Evolutionary conservation across 1,139 yeast species (phyloP).

Genomic region (Geotrichum histeridarum): DNA sequence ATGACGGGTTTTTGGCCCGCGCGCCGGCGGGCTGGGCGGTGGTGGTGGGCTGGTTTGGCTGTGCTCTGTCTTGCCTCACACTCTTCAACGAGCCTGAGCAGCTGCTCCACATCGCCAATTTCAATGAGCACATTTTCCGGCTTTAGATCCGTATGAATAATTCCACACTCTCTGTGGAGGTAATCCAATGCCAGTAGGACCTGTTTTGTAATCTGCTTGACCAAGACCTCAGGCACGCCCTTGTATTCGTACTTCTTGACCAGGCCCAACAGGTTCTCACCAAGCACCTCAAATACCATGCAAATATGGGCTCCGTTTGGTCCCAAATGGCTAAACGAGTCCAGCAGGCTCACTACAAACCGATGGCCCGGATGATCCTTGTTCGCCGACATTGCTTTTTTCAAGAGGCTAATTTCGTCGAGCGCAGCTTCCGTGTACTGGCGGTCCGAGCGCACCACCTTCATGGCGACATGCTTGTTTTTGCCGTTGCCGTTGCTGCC

Average conservation of each 20-base stretch:
- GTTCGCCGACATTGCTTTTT: slow-evolving; percentile 45
- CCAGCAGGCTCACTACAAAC: slow-evolving; percentile 65
- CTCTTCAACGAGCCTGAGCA: slow-evolving; percentile 54
- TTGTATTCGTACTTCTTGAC: slow-evolving; percentile 61
- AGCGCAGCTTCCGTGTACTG: slow-evolving; percentile 81
- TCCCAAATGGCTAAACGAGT: slow-evolving; percentile 71
- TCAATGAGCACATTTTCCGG: slow-evolving; percentile 86
- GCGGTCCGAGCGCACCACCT: slow-evolving; percentile 64
- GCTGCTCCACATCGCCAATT: slow-evolving; percentile 69
- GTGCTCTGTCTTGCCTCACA: slow-evolving; percentile 34
- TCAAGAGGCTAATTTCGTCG: slow-evolving; percentile 69
- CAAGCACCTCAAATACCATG: slow-evolving; percentile 86
- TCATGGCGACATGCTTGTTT: slow-evolving; percentile 70
- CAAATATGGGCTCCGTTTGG: slow-evolving; percentile 80
- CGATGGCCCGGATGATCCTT: slow-evolving; percentile 65
- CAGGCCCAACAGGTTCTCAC: slow-evolving; percentile 71
- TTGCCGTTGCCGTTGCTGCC: slow-evolving; percentile 32
- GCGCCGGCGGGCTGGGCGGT: slow-evolving; percentile 25
- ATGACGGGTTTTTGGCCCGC: slow-evolving; percentile 70
- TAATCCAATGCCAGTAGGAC: slow-evolving; percentile 71
- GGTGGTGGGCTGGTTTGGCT: not conserved
- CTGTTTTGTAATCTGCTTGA: slow-evolving; percentile 77
- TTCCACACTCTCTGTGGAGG: slow-evolving; percentile 80
- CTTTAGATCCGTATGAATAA: slow-evolving; percentile 83
- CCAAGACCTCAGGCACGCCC: slow-evolving; percentile 69